Evolutionary conservation across 2,329 filamentous ascomycete species (phyloP), one percentile per base, ranked within the genome.

Genomic region (Diplodia sapinea): DNA sequence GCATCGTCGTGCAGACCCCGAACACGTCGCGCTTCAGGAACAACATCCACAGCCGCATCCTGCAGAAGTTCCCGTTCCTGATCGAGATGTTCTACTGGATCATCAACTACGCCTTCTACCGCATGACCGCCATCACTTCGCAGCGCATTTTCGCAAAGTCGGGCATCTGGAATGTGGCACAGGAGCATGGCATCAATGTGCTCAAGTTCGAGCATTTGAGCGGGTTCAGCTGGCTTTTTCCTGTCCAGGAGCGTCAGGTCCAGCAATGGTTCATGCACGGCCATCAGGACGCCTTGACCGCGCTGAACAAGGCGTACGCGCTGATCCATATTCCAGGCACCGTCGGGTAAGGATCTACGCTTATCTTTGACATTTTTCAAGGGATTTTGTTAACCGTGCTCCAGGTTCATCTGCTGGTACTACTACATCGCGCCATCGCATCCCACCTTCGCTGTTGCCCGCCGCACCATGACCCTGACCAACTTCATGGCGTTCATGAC

Each of bases 11-110:
- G 68, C 73, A 78, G 11, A 88, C 83, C 6, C 87, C 87, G 12
- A 88, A 88, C 72, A 85, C 87, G 2, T 85, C 85, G 3, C 83
- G 86, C n/a, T 91, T 89, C 76, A 82, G 83, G 49, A 81, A 84
- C 69, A 78, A 89, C 74, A 75, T 85, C 59, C 88, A 90, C 75
- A 89, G 86, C 69, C 82, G 87, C 31, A 82, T 90, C 66, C 80
- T 91, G 68, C 86, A 89, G 74, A 88, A 88, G 73, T 90, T 88
- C 71, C 89, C 89, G 4, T 91, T 91, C 74, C 76, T 91, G 66
- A 83, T 91, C 59, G 89, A 91, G 76, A 91, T 91, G 87, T 90
- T 91, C 76, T 91, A 91, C 79, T 91, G 89, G 89, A 82, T 85
- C 52, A 82, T 91, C 71, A 90, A 88, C 73, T 86, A 88, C 70